A percentile compares a stretch with the other conserved stretches of the same genome.
These are phyloP conservation scores for Botrytis cinerea DNA, from an alignment of 2,329 filamentous ascomycete genomes.

Conservation along the genomic window DNA sequence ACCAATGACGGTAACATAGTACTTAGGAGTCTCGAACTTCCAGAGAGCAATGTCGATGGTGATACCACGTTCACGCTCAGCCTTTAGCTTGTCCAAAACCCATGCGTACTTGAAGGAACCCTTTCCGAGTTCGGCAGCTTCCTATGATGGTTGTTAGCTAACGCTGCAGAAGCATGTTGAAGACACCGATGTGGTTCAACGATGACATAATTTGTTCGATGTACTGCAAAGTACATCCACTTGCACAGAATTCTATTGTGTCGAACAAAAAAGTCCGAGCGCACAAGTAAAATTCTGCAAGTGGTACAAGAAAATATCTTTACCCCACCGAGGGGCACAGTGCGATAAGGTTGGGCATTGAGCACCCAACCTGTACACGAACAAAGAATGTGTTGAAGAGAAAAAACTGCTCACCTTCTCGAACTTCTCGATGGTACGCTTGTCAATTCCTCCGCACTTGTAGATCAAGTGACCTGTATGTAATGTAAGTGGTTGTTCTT, in stretches of 20 bases:
- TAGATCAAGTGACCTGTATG: slow-evolving; percentile 91
- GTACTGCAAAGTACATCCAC: background rate
- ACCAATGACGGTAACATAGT: slow-evolving; percentile 98
- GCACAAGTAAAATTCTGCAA: background rate
- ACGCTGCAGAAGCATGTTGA: background rate
- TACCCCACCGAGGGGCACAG: slow-evolving; percentile 20
- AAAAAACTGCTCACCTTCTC: slow-evolving; percentile 77
- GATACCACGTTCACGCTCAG: slow-evolving; percentile 99
- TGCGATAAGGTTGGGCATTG: background rate
- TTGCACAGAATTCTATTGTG: slow-evolving; percentile 22
- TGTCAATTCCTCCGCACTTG: slow-evolving; percentile 99
- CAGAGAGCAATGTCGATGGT: slow-evolving; percentile 99
- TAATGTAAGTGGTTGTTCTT: slow-evolving; percentile 30
- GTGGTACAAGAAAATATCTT: background rate
- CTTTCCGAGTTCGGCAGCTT: slow-evolving; percentile 99
- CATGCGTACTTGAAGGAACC: slow-evolving; percentile 99
- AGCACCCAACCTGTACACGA: background rate
- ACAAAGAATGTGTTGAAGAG: slow-evolving; percentile 37
- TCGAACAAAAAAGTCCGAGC: background rate
- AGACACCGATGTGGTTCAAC: slow-evolving; percentile 19
- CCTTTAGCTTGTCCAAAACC: slow-evolving; percentile 99
- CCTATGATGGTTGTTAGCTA: slow-evolving; percentile 54
- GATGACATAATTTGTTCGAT: background rate
- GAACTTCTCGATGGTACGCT: slow-evolving; percentile 99
- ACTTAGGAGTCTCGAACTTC: slow-evolving; percentile 99